Conservation (phyloP, 441 rosid species). For the Brassica balearica region DNA sequence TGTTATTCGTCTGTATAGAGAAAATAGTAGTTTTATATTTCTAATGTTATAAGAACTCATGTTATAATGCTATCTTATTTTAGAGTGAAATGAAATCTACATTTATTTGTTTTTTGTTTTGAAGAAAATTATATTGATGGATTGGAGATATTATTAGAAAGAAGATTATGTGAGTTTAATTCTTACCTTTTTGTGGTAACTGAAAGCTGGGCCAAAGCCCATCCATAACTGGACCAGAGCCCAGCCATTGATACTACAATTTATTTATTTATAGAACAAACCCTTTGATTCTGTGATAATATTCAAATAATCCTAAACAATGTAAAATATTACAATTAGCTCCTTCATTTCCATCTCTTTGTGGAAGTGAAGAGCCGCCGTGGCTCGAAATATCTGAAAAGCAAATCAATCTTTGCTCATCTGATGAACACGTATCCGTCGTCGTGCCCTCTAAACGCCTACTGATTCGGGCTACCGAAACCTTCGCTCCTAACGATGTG, state of each 20-base stretch:
- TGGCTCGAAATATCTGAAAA: slow-evolving; percentile 5
- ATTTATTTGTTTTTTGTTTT: no score
- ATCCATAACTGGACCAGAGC: not conserved
- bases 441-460: slow-evolving; percentile 19
- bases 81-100: no score
- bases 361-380: not conserved
- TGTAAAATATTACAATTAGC: not conserved
- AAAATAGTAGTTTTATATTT: no score
- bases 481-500: slow-evolving; percentile 43
- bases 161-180: not conserved
- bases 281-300: not conserved
- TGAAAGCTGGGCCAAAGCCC: not conserved
- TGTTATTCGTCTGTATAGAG: no score
- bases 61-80: no score
- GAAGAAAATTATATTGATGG: not conserved
- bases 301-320: not conserved
- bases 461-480: not conserved
- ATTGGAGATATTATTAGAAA: not conserved
- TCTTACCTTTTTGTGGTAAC: not conserved
- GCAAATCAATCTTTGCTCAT: not conserved
- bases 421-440: not conserved
- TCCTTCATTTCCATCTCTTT: not conserved
- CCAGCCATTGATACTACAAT: not conserved
- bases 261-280: not conserved
- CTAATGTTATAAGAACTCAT: no score